phyloP scores from a whole-genome alignment of 2,329 filamentous ascomycete species.

The Ceratocystis albifundus region DNA sequence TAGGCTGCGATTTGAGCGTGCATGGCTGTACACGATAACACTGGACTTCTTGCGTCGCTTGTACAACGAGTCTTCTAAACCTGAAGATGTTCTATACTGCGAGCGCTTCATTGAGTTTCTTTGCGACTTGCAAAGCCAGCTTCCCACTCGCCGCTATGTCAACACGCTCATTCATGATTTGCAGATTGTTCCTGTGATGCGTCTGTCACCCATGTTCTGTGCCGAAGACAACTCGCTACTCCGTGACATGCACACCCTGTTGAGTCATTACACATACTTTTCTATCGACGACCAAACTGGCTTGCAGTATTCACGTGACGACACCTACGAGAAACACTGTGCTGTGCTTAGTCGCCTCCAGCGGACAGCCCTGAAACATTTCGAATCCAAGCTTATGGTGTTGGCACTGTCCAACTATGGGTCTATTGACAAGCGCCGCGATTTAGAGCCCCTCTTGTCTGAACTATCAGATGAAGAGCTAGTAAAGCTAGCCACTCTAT shows the following conservation, averaged over 20 bases:
- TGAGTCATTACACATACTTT: conserved; percentile 80
- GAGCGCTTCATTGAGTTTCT: conserved; percentile 90
- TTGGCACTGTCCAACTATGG: conserved; percentile 86
- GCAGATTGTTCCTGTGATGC: conserved; percentile 66
- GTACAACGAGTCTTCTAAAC: conserved; percentile 44
- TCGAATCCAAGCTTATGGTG: conserved; percentile 83
- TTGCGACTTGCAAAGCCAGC: conserved; percentile 79
- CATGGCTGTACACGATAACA: conserved; percentile 80
- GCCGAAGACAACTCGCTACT: conserved; percentile 64
- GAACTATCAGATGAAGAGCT: conserved; percentile 65
- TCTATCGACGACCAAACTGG: conserved; percentile 86
- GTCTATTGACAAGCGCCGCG: conserved; percentile 66
- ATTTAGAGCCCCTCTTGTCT: conserved; percentile 65
- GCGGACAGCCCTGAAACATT: conserved; percentile 63
- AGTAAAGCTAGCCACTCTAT: conserved; percentile 50
- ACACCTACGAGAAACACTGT: conserved; percentile 73
- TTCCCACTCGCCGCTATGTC: conserved; percentile 87
- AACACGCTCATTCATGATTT: conserved; percentile 79
- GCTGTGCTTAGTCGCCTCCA: conserved; percentile 67
- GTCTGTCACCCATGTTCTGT: conserved; percentile 65
- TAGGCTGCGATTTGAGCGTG: conserved; percentile 76
- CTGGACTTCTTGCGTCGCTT: conserved; percentile 70
- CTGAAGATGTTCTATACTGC: conserved; percentile 66
- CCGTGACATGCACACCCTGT: conserved; percentile 66
- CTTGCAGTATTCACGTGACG: conserved; percentile 56